These are phyloP conservation scores for Cercospora zeina DNA, from an alignment of 2,329 filamentous ascomycete genomes.

Conservation along the genomic window DNA sequence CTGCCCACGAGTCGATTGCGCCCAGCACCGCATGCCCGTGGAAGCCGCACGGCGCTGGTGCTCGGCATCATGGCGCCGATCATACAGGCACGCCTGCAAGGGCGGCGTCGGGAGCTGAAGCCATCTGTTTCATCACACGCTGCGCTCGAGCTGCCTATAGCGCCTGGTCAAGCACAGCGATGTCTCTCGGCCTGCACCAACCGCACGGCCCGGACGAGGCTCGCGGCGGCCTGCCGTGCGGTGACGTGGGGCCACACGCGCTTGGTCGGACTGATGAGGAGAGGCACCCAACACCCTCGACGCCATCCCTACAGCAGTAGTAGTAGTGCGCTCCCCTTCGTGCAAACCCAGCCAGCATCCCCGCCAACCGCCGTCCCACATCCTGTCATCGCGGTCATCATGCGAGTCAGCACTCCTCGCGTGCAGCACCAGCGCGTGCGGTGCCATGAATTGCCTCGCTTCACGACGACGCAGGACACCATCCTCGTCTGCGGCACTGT, in stretches of 20 bases:
- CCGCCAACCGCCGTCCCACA: no score
- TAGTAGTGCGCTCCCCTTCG: background rate
- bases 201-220: constrained; percentile 4
- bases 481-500: background rate
- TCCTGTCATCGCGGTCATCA: background rate
- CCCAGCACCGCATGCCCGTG: no score
- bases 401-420: constrained; percentile 6
- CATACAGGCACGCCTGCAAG: constrained; percentile 24
- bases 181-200: constrained; percentile 2
- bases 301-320: background rate
- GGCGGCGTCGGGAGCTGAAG: constrained; percentile 11
- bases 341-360: background rate
- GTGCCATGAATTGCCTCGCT: background rate
- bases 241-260: constrained; percentile 3
- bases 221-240: constrained; percentile 3
- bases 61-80: no score
- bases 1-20: no score
- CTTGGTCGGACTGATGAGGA: no score
- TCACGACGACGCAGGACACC: background rate
- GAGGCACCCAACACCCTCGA: background rate
- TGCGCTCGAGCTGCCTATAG: background rate
- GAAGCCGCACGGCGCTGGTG: no score
- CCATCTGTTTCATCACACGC: constrained; percentile 6
- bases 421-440: background rate
- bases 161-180: background rate